Evolutionary conservation across 371 early-diverging fungal species (phyloP).

Genomic region (Basidiobolus heterosporus): DNA sequence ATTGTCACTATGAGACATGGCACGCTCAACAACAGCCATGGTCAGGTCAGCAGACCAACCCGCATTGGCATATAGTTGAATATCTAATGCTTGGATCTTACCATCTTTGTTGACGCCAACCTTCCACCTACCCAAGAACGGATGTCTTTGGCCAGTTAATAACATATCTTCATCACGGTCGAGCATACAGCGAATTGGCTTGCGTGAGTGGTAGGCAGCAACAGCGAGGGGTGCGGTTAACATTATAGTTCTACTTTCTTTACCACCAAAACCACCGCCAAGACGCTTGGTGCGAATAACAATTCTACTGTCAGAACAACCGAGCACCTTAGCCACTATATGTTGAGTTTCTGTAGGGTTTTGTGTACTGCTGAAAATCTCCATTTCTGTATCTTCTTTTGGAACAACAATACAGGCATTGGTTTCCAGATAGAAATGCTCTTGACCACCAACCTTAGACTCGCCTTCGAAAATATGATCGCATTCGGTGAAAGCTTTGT

Average conservation of each 20-base stretch:
- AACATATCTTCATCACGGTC: constrained; percentile 67
- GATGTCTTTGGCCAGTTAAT: constrained; percentile 53
- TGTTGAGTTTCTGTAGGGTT: constrained; percentile 49
- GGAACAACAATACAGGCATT: constrained; percentile 43
- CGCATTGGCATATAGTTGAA: constrained; percentile 36
- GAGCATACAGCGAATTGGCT: constrained; percentile 48
- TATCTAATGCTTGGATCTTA: constrained; percentile 34
- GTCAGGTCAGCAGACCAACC: constrained; percentile 59
- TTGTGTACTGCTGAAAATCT: constrained; percentile 52
- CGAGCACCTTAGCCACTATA: constrained; percentile 37
- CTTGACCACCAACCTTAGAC: constrained; percentile 43
- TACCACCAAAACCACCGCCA: constrained; percentile 73
- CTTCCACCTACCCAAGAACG: constrained; percentile 51
- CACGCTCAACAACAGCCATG: constrained; percentile 44
- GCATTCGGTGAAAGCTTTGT: constrained; percentile 21
- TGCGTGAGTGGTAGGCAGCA: constrained; percentile 34
- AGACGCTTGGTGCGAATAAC: constrained; percentile 47
- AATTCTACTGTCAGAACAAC: constrained; percentile 36
- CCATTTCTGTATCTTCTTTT: constrained; percentile 52
- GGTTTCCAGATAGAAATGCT: constrained; percentile 59
- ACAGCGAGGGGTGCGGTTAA: constrained; percentile 33
- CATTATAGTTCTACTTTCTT: constrained; percentile 45
- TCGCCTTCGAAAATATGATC: constrained; percentile 30
- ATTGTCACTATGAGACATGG: constrained; percentile 50
- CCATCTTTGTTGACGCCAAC: constrained; percentile 45